A percentile compares a stretch with the other conserved stretches of the same genome.
Evolutionary conservation across 192 early-diverging fungal species (phyloP).

Genomic region (Coemansia sp.): DNA sequence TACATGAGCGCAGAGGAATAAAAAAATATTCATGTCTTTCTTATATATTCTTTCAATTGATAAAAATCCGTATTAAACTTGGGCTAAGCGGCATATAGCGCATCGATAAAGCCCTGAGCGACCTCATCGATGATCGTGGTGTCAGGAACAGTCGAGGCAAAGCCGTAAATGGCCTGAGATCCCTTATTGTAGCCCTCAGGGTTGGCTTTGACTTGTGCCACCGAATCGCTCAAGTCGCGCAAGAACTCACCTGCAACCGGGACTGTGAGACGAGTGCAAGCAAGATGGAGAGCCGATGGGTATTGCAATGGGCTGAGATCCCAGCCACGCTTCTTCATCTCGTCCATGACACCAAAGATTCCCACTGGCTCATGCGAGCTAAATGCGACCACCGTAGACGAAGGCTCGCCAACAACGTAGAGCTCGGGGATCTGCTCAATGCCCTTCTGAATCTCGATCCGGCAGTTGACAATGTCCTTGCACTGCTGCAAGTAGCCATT

Average conservation of each 20-base stretch:
- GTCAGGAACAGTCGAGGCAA: slow-evolving; percentile 87
- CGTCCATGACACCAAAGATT: slow-evolving; percentile 83
- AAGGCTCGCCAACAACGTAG: slow-evolving; percentile 83
- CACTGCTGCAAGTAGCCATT: slow-evolving; percentile 84
- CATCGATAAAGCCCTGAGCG: slow-evolving; percentile 84
- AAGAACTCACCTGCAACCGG: slow-evolving; percentile 72
- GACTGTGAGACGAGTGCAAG: slow-evolving; percentile 83
- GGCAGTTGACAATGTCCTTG: slow-evolving; percentile 76
- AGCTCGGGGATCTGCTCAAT: slow-evolving; percentile 69
- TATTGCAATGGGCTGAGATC: slow-evolving; percentile 86
- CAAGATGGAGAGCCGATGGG: slow-evolving; percentile 88
- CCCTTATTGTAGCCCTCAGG: slow-evolving; percentile 71
- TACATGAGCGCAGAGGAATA: slow-evolving; percentile 31
- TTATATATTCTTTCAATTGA: neutral
- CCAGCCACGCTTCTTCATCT: slow-evolving; percentile 82
- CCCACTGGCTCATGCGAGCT: slow-evolving; percentile 68
- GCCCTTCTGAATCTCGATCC: slow-evolving; percentile 65
- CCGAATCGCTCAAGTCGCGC: slow-evolving; percentile 74
- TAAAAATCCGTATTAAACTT: neutral
- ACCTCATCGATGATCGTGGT: slow-evolving; percentile 86
- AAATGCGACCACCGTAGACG: slow-evolving; percentile 83
- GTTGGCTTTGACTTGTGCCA: slow-evolving; percentile 67
- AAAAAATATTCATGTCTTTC: neutral
- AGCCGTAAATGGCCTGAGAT: slow-evolving; percentile 90
- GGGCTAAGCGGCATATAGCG: slow-evolving; percentile 67